Percentiles rank a stretch among this genome's conserved stretches.
phyloP scores from a whole-genome alignment of 2,329 filamentous ascomycete species.

The Fusarium luffae region DNA sequence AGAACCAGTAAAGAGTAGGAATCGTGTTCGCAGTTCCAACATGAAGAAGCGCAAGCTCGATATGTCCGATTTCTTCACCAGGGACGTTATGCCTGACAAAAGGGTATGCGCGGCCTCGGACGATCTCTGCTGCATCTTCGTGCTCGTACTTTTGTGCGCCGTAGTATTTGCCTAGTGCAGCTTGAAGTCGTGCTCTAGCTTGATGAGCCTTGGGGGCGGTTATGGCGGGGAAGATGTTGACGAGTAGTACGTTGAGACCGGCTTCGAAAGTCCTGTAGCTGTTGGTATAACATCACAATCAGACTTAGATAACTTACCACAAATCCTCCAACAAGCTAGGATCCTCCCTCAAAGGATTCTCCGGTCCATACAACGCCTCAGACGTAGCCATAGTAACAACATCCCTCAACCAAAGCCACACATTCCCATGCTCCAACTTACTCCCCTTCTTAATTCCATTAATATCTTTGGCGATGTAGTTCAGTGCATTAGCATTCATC shows the following conservation, averaged over 20 bases:
- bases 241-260: conserved; percentile 7
- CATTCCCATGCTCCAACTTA: conserved; percentile 12
- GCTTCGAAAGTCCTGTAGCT: conserved; percentile 17
- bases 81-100: conserved; percentile 5
- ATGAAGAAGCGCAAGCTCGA: conserved; percentile 48
- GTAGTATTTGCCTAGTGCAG: conserved; percentile 20
- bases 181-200: conserved; percentile 19
- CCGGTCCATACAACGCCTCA: conserved; percentile 25
- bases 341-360: conserved; percentile 16
- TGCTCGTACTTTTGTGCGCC: conserved; percentile 10
- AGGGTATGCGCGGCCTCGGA: conserved; percentile 12
- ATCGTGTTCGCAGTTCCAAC: conserved; percentile 53
- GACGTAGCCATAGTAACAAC: conserved; percentile 34
- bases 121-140: conserved; percentile 46
- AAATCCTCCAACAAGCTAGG: conserved; percentile 4
- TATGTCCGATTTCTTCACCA: conserved; percentile 7
- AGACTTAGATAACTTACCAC: too few relatives aligned
- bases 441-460: conserved; percentile 36
- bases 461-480: conserved; percentile 47
- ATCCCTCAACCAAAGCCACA: conserved; percentile 52
- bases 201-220: conserved; percentile 17
- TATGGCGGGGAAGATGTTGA: conserved; percentile 23
- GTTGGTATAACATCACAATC: too few relatives aligned
- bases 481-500: conserved; percentile 52
- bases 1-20: conserved; percentile 53